Percentiles rank a stretch among this genome's conserved stretches.
Conservation (phyloP, 176 grass and related monocot species). For the Oryza officinalis region DNA sequence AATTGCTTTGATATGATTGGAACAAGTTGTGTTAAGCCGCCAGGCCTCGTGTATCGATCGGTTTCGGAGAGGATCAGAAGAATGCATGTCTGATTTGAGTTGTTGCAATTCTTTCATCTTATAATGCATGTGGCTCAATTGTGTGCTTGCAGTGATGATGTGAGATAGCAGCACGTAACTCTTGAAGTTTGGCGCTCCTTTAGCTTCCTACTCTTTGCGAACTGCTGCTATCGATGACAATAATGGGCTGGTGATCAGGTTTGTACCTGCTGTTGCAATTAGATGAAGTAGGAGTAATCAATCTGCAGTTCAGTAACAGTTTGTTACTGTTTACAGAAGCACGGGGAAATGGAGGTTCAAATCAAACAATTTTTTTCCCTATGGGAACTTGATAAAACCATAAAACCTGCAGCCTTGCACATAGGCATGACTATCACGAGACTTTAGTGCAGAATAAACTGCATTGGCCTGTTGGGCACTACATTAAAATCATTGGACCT, state of each 20-base stretch:
- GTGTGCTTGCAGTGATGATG: neutral
- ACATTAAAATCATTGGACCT: no score
- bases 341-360: neutral
- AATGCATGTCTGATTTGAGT: neutral
- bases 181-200: slow-evolving; percentile 17
- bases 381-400: neutral
- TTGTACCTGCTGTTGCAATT: neutral
- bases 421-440: no score
- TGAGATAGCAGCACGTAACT: slow-evolving; percentile 8
- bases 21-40: neutral
- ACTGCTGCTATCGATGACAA: neutral
- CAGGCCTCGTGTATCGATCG: neutral
- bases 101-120: neutral
- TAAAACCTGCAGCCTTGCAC: no score
- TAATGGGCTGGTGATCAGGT: neutral
- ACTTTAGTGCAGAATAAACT: no score
- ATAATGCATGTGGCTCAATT: neutral
- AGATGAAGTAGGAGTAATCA: neutral
- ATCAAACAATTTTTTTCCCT: neutral
- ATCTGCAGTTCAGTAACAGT: neutral
- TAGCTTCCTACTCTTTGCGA: slow-evolving; percentile 1
- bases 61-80: neutral
- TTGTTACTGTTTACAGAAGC: neutral
- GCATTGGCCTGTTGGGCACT: no score
- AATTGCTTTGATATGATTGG: neutral